phyloP scores from a whole-genome alignment of 2,329 filamentous ascomycete species.

The Penicillium fuscoglaucum region DNA sequence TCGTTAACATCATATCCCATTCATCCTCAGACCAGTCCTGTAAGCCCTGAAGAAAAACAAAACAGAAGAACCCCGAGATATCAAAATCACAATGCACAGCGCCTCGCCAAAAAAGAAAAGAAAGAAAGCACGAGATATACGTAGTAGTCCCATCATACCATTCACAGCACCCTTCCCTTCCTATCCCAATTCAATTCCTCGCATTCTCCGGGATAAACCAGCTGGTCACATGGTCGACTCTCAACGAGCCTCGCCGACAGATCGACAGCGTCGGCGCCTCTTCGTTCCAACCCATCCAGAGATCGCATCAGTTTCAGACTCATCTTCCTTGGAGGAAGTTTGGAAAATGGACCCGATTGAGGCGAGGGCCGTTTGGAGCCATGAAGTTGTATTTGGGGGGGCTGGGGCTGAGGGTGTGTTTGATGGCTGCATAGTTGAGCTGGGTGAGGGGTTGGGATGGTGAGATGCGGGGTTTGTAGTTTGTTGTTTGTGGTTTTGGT shows the following conservation, averaged over 20 bases:
- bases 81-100: neutral
- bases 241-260: constrained; percentile 22
- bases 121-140: neutral
- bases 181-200: neutral
- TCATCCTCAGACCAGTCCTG: neutral
- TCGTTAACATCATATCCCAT: neutral
- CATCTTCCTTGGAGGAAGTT: neutral
- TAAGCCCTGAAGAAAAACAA: too few species aligned
- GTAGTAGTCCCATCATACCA: neutral
- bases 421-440: neutral
- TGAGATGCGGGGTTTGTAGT: neutral
- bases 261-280: constrained; percentile 19
- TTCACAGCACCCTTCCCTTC: neutral
- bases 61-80: neutral
- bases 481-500: neutral
- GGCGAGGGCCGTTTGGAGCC: constrained; percentile 13
- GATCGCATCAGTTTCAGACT: constrained; percentile 21
- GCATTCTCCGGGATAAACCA: neutral
- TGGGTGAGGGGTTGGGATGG: neutral
- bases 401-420: neutral
- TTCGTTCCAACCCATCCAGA: constrained; percentile 24
- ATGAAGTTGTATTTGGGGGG: neutral
- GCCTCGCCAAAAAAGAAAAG: neutral
- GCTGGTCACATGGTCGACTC: neutral
- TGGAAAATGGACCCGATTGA: constrained; percentile 18